These are phyloP conservation scores for Pycnococcus provasolii DNA, from an alignment of 139 green algal species.

Conservation along the genomic window DNA sequence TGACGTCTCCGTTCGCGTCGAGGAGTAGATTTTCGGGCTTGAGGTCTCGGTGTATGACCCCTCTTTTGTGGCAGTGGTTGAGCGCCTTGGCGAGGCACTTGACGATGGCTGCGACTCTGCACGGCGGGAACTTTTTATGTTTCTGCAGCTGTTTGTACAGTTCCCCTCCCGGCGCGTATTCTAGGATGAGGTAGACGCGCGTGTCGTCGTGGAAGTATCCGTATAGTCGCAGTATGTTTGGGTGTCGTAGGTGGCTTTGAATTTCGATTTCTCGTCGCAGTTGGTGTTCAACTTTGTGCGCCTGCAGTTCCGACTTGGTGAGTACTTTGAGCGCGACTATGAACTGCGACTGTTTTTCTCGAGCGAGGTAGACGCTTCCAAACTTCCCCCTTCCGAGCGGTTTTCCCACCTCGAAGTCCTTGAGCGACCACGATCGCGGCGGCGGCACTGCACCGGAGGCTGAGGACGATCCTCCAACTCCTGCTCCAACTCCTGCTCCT, in stretches of 20 bases:
- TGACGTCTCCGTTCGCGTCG: constrained; percentile 59
- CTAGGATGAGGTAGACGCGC: constrained; percentile 15
- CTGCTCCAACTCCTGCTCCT: no score
- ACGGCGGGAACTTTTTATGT: no score
- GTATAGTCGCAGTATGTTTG: constrained; percentile 18
- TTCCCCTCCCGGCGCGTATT: constrained; percentile 22
- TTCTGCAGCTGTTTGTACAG: constrained; percentile 18
- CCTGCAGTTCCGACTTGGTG: constrained; percentile 14
- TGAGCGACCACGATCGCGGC: no score
- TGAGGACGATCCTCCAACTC: no score
- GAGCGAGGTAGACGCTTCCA: constrained; percentile 12
- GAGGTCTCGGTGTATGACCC: constrained; percentile 16
- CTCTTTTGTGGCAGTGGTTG: not conserved
- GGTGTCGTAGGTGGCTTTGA: not conserved
- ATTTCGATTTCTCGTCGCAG: not conserved
- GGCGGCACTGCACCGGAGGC: no score
- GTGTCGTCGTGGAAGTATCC: constrained; percentile 13
- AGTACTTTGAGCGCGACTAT: constrained; percentile 24
- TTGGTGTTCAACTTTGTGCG: constrained; percentile 8
- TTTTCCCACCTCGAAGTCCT: no score
- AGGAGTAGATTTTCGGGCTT: constrained; percentile 63
- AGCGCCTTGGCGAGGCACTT: not conserved
- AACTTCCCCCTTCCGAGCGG: constrained; percentile 14
- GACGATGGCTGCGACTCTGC: constrained; percentile 1
- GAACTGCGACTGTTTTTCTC: not conserved